Conservation (phyloP, 148 eudicot species). For the Euryodendron excelsum region DNA sequence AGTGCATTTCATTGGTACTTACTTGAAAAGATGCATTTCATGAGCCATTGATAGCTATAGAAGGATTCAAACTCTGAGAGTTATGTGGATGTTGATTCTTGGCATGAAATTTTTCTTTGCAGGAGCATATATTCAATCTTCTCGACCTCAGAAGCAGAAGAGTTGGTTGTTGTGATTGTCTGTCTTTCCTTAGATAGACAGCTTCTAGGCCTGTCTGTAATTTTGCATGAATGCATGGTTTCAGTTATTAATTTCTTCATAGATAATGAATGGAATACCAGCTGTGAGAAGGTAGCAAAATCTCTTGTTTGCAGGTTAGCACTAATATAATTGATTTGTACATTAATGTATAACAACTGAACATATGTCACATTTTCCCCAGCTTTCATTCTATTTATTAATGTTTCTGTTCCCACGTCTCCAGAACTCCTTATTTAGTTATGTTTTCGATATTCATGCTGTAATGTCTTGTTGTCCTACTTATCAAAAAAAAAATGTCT, state of each 20-base stretch:
- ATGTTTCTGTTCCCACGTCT: background rate
- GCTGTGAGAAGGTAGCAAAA: constrained; percentile 58
- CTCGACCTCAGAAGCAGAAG: constrained; percentile 64
- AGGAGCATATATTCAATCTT: constrained; percentile 52
- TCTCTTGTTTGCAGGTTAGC: constrained; percentile 63
- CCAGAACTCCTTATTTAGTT: background rate
- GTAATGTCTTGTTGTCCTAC: background rate
- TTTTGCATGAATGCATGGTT: constrained; percentile 51
- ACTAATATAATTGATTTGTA: background rate
- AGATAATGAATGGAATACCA: constrained; percentile 61
- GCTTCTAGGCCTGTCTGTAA: constrained; percentile 52
- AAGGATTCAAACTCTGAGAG: background rate
- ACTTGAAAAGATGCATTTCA: background rate
- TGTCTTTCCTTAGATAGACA: constrained; percentile 68
- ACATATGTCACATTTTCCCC: background rate
- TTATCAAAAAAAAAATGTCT: background rate
- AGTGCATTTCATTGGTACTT: background rate
- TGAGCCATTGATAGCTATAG: background rate
- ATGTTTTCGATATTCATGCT: background rate
- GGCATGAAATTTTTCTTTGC: constrained; percentile 22
- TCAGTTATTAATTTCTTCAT: constrained; percentile 58
- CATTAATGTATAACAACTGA: background rate
- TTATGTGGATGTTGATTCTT: background rate
- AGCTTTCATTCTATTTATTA: background rate
- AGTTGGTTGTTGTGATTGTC: constrained; percentile 46